phyloP scores from a whole-genome alignment of 2,329 filamentous ascomycete species.

The Exophiala sp. region DNA sequence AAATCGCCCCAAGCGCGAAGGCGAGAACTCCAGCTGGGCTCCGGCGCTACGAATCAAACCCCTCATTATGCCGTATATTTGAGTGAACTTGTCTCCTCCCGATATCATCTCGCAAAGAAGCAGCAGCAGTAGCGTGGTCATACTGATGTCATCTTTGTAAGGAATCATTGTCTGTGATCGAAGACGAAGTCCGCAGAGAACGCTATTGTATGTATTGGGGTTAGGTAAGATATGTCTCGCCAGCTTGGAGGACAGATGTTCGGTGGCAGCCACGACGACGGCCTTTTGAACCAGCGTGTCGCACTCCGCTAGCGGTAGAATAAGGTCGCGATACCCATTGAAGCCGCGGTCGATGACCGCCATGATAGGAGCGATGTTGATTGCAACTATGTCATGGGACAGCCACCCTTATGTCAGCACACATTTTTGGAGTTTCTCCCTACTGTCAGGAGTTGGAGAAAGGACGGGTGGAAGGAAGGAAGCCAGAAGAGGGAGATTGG shows the following conservation, averaged over 20 bases:
- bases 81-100: no score
- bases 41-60: no score
- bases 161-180: neutral
- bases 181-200: conserved; percentile 1
- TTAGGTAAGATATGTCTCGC: neutral
- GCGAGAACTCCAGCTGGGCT: no score
- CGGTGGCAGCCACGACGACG: conserved; percentile 27
- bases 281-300: conserved; percentile 29
- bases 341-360: conserved; percentile 30
- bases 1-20: no score
- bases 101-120: conserved; percentile 4
- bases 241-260: conserved; percentile 24
- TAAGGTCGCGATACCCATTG: conserved; percentile 32
- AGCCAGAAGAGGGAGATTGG: no score
- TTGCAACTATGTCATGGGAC: conserved; percentile 8
- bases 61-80: no score
- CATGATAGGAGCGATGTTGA: conserved; percentile 31
- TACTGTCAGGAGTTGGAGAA: no score
- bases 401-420: no score
- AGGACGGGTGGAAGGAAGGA: no score
- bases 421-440: no score
- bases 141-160: no score
- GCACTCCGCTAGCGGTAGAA: conserved; percentile 31
- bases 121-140: conserved; percentile 19
- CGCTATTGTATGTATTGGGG: no score